Base-by-base conservation (phyloP, 2,329 filamentous ascomycete genomes). In the Colletotrichum tropicicola region DNA sequence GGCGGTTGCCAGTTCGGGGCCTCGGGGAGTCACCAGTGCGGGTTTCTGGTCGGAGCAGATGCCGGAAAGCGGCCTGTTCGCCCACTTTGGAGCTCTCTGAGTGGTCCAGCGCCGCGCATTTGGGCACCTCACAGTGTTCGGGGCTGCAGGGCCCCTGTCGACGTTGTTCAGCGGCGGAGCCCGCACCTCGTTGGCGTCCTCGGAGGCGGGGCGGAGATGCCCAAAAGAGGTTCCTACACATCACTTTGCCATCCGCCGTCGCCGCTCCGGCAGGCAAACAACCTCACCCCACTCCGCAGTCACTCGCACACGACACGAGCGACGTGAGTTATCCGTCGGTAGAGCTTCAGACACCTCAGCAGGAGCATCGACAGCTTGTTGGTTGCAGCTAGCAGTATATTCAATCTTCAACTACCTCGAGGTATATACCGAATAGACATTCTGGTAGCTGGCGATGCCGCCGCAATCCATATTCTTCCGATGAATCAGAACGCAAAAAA, bases 131-230 rank as follows among this genome's bases (percentile, higher is more conserved):
- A n/a, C n/a, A n/a, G n/a, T n/a, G n/a, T n/a, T n/a, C n/a, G 28
- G 53, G 12, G 15, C 35, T 55, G 15, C 25, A 48, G 12, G 25
- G 6, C 27, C 30, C 41, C 48, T 41, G 25, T n/a, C 39, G 25
- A n/a, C 28, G 30, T 2, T 8, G 2, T 49, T 21, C 37, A 45
- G 32, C 41, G 59, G 57, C 60, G 60, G 60, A 61, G 32, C 51
- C 41, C 30, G 25, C 23, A 10, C 10, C 12, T 9, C 19, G 4
- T 51, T 44, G 30, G 17, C 45, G 12, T 17, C 21, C 28, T 53
- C 45, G 37, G 39, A 51, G 55, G 60, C 60, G 60, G 60, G 51
- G 65, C 65, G 65, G 65, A 65, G 61, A 56, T 61, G 56, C 65
- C 65, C 61, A 65, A 67, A 65, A 39, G 47, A 56, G 65, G 30